Evolutionary conservation across 805 yeast species (phyloP).

Genomic region (Candida sakaeoensis): DNA sequence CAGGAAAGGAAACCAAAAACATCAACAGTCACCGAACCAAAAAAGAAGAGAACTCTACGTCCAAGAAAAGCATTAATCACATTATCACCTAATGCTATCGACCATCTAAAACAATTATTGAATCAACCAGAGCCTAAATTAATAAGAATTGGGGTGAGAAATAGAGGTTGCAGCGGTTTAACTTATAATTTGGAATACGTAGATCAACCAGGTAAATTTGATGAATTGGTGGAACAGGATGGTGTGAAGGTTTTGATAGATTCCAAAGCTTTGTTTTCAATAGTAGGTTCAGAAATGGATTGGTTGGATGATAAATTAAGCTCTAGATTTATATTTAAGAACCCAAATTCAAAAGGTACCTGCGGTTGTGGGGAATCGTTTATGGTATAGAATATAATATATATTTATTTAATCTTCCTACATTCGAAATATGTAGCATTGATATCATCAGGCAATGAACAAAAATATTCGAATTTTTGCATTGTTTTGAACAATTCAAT

Average conservation of each 20-base stretch:
- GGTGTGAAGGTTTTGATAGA: conserved; percentile 91
- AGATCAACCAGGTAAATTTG: conserved; percentile 87
- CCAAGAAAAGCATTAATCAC: conserved; percentile 91
- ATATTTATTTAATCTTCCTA: conserved; percentile 29
- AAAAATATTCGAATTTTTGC: conserved; percentile 48
- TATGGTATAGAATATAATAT: conserved; percentile 61
- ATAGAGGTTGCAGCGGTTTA: conserved; percentile 95
- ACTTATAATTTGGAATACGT: conserved; percentile 91
- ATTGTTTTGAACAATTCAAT: conserved; percentile 44
- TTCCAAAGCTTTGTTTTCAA: conserved; percentile 91
- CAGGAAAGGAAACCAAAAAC: conserved; percentile 1
- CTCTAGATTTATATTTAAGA: conserved; percentile 85
- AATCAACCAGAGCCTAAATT: conserved; percentile 84
- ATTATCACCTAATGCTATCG: conserved; percentile 69
- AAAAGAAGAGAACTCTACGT: conserved; percentile 54
- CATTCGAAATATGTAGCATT: conserved; percentile 52
- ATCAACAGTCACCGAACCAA: conserved; percentile 9
- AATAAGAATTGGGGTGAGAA: conserved; percentile 89
- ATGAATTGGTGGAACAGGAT: conserved; percentile 88
- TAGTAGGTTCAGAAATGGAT: conserved; percentile 97
- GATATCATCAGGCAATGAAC: conserved; percentile 47
- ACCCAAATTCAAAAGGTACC: conserved; percentile 96
- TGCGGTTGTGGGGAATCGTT: conserved; percentile 99
- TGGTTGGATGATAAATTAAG: conserved; percentile 93
- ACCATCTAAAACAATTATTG: conserved; percentile 63